Evolutionary conservation across 2,329 filamentous ascomycete species (phyloP).

Genomic region (Talaromyces sp.): DNA sequence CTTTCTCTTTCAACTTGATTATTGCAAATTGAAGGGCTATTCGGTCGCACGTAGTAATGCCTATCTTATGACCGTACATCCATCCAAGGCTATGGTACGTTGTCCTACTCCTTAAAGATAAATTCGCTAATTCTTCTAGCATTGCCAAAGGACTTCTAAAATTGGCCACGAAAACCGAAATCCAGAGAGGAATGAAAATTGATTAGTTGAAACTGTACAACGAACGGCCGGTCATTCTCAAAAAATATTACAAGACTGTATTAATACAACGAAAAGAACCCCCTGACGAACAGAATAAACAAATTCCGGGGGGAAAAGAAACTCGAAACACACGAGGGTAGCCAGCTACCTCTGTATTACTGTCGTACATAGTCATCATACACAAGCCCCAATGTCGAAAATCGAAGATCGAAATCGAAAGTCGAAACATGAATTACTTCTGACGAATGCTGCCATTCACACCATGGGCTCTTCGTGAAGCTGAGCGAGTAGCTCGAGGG

Average conservation of each 20-base stretch:
- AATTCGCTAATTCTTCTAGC: neutral
- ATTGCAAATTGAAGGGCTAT: too few species aligned
- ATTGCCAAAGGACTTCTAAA: too few species aligned
- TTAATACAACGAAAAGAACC: constrained; percentile 4
- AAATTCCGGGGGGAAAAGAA: neutral
- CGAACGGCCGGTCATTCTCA: neutral
- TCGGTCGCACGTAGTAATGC: too few species aligned
- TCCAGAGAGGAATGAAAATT: too few species aligned
- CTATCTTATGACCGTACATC: neutral
- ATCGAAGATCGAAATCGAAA: neutral
- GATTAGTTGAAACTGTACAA: neutral
- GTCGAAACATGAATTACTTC: constrained; percentile 17
- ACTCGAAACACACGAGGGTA: constrained; percentile 9
- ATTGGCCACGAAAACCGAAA: too few species aligned
- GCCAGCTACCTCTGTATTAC: constrained; percentile 12
- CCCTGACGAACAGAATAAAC: neutral
- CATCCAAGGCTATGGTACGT: neutral
- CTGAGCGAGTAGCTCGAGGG: constrained; percentile 30
- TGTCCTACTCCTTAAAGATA: neutral
- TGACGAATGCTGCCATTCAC: constrained; percentile 39
- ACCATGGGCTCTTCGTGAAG: constrained; percentile 34
- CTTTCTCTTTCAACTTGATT: too few species aligned
- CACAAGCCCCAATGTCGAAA: too few species aligned
- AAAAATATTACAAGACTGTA: constrained; percentile 6
- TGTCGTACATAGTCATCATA: constrained; percentile 16